Evolutionary conservation across 345 rosid genomes (phyloP).

Genomic region (Eucalyptus pauciflora): DNA sequence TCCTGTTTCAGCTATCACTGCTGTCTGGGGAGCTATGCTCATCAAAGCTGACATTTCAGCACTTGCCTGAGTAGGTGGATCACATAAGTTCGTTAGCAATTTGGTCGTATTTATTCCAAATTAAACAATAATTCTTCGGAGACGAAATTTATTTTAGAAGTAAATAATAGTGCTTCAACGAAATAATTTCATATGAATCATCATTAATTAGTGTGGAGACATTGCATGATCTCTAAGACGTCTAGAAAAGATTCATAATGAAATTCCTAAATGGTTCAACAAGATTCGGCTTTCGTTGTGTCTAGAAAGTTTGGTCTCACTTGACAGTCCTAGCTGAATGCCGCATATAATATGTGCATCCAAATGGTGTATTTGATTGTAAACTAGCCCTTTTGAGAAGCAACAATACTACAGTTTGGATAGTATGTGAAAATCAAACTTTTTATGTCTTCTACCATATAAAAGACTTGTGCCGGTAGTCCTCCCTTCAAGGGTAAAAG

Average conservation of each 20-base stretch:
- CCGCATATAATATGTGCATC: background rate
- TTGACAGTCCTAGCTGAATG: background rate
- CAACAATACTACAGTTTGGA: background rate
- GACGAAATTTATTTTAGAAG: background rate
- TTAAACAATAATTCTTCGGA: background rate
- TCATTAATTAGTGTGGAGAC: background rate
- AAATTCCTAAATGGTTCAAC: background rate
- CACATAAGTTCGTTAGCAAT: background rate
- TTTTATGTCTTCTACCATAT: background rate
- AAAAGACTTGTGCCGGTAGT: background rate
- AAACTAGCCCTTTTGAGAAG: background rate
- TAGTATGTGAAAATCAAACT: background rate
- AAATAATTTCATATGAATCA: background rate
- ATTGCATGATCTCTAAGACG: background rate
- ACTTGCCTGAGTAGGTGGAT: conserved; percentile 42
- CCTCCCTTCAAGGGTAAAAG: background rate
- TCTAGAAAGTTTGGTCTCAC: background rate
- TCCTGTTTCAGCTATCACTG: conserved; percentile 73
- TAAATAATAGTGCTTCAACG: background rate
- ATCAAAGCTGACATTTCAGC: conserved; percentile 77
- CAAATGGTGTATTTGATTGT: background rate
- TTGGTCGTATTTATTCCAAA: background rate
- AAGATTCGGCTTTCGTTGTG: background rate
- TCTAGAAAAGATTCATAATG: background rate
- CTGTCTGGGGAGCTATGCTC: conserved; percentile 76